Percentiles rank a stretch among this genome's conserved stretches.
These are phyloP conservation scores for Leonotis leonurus DNA, from an alignment of 257 asterid species.

Conservation along the genomic window DNA sequence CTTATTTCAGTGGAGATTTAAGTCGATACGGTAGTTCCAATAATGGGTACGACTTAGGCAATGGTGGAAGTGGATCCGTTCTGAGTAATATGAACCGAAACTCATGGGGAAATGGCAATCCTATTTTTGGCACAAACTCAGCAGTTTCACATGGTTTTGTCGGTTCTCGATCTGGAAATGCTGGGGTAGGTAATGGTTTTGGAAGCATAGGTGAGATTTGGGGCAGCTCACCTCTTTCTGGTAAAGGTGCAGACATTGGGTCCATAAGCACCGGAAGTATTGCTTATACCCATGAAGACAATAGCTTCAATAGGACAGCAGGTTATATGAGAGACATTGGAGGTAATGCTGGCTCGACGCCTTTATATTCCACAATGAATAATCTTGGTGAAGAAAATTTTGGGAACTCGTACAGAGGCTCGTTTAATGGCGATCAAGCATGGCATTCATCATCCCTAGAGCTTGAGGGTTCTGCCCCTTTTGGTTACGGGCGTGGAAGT, in stretches of 20 bases:
- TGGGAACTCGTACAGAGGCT: slow-evolving; percentile 38
- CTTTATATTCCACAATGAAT: slow-evolving; percentile 34
- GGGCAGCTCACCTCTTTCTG: slow-evolving; percentile 47
- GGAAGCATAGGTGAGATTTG: slow-evolving; percentile 64
- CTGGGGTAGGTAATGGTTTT: slow-evolving; percentile 34
- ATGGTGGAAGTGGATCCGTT: slow-evolving; percentile 35
- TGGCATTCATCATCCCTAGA: slow-evolving; percentile 55
- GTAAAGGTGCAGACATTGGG: slow-evolving; percentile 43
- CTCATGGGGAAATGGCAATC: slow-evolving; percentile 43
- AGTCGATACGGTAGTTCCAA: slow-evolving; percentile 40
- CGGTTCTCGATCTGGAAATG: slow-evolving; percentile 40
- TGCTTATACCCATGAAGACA: slow-evolving; percentile 31
- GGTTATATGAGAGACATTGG: slow-evolving; percentile 40
- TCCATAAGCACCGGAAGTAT: slow-evolving; percentile 29
- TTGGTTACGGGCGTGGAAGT: slow-evolving; percentile 43
- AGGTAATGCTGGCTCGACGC: slow-evolving; percentile 22
- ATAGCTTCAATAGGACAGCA: slow-evolving; percentile 32
- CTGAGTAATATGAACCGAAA: slow-evolving; percentile 34
- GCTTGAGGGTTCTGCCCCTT: slow-evolving; percentile 37
- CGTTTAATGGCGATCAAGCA: slow-evolving; percentile 36
- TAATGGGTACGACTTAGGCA: slow-evolving; percentile 33
- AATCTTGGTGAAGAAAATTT: slow-evolving; percentile 35
- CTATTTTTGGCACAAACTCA: slow-evolving; percentile 35
- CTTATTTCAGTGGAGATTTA: slow-evolving; percentile 43
- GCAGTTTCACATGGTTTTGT: slow-evolving; percentile 32